Percentiles rank a stretch among this genome's conserved stretches.
These are phyloP conservation scores for Takashimella tepidaria DNA, from an alignment of 1,284 basidiomycete species.

Conservation along the genomic window DNA sequence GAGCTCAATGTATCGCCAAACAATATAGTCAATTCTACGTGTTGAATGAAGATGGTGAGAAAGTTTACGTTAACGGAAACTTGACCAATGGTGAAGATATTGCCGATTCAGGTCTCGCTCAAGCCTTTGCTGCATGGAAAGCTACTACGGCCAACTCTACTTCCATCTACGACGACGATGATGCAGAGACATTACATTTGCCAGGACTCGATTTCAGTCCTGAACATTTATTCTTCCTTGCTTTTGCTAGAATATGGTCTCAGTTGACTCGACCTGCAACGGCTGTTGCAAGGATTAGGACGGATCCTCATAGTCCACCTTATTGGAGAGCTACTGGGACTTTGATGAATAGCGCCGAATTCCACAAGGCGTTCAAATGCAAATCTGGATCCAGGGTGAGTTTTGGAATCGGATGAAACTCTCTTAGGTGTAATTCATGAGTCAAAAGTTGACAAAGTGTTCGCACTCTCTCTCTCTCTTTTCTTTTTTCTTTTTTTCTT, in stretches of 20 bases:
- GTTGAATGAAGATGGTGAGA: constrained; percentile 75
- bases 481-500: neutral
- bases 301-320: constrained; percentile 81
- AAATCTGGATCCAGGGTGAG: constrained; percentile 40
- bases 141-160: constrained; percentile 52
- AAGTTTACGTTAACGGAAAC: constrained; percentile 77
- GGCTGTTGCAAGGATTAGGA: constrained; percentile 69
- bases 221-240: constrained; percentile 86
- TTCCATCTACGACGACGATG: constrained; percentile 52
- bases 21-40: constrained; percentile 84
- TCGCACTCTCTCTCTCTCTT: neutral
- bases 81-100: constrained; percentile 58
- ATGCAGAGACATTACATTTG: constrained; percentile 61
- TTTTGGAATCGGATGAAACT: constrained; percentile 5
- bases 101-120: constrained; percentile 77
- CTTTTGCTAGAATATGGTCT: constrained; percentile 55
- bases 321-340: constrained; percentile 76
- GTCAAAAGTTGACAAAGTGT: neutral
- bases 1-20: constrained; percentile 78
- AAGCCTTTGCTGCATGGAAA: constrained; percentile 84
- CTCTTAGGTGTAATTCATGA: neutral
- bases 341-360: constrained; percentile 51
- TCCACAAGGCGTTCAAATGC: constrained; percentile 47
- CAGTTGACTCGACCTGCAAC: constrained; percentile 39
- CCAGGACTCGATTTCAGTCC: constrained; percentile 74